phyloP scores from a whole-genome alignment of 768 basidiomycete genomes.

The Paxillus ammoniavirescens region DNA sequence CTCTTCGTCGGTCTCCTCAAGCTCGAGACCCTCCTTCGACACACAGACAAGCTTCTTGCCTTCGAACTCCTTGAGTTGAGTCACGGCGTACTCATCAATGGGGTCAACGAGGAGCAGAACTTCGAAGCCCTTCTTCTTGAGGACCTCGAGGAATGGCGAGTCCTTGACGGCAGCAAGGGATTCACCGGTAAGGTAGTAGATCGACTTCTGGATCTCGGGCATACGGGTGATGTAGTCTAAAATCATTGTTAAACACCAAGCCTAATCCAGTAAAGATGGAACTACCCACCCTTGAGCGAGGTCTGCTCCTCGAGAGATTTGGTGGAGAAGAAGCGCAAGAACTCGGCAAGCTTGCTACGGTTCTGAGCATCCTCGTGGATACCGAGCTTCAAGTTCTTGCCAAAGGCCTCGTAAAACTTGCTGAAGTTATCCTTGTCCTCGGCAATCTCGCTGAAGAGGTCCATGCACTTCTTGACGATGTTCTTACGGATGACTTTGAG shows the following conservation, averaged over 20 bases:
- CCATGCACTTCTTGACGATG: slow-evolving; percentile 97
- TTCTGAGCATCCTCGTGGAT: slow-evolving; percentile 99
- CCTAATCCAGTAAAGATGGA: background rate
- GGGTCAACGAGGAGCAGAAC: slow-evolving; percentile 97
- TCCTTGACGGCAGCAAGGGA: slow-evolving; percentile 87
- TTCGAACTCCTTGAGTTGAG: slow-evolving; percentile 98
- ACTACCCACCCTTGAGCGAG: slow-evolving; percentile 81
- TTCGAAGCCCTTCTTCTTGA: slow-evolving; percentile 99
- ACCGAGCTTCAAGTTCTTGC: slow-evolving; percentile 99
- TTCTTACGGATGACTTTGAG: slow-evolving; percentile 99
- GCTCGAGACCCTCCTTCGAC: slow-evolving; percentile 98
- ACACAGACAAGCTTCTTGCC: slow-evolving; percentile 97
- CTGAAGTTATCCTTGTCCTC: slow-evolving; percentile 99
- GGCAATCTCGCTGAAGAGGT: slow-evolving; percentile 91
- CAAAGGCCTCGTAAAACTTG: slow-evolving; percentile 98
- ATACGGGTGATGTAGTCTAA: slow-evolving; percentile 98
- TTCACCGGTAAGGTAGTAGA: slow-evolving; percentile 99
- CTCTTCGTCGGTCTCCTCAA: slow-evolving; percentile 98
- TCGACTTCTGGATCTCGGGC: slow-evolving; percentile 98
- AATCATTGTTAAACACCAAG: background rate
- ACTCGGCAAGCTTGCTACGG: slow-evolving; percentile 98
- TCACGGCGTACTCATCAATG: slow-evolving; percentile 98
- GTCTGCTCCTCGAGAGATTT: slow-evolving; percentile 88
- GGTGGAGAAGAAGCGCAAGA: slow-evolving; percentile 97
- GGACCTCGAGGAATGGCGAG: slow-evolving; percentile 98